Evolutionary conservation across 352 stramenopile species (phyloP), one percentile per base, ranked within the genome.

Genomic region (Globisporangium iwayamae): DNA sequence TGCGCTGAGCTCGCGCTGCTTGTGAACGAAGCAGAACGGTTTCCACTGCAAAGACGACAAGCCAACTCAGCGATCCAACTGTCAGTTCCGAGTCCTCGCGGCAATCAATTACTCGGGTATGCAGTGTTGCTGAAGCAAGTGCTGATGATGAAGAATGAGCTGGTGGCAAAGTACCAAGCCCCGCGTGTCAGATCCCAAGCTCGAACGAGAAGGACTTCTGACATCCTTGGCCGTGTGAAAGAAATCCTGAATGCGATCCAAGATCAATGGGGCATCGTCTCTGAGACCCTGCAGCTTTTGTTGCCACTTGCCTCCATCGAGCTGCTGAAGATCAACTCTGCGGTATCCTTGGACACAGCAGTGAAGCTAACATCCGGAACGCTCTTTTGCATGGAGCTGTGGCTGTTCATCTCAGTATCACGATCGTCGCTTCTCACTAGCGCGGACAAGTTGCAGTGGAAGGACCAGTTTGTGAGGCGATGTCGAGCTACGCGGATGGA

Each of bases 331-430:
- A 46, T 46, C 7, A 62, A 22, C 28, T 20, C 10, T 1, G 22
- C 11, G 14, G 18, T 13, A 8, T n/a, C 48, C 9, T 28, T 54
- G 38, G 28, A 18, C 8, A 45, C 39, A 2, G 11, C 30, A 30
- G 14, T 52, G 32, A 57, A 45, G 53, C 13, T 56, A 13, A 68
- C 63, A 39, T 60, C 55, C 10, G 63, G 63, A 14, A 3, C 34
- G 10, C 41, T 64, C n/a, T 50, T 63, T 9, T 63, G 63, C n/a
- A 25, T 64, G 25, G 63, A 68, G 28, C 14, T 68, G 54, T 68
- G 63, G 63, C 38, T 68, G 18, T 63, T 63, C 7, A 38, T 46
- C 6, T 7, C 30, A 13, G 8, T 63, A 2, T 58, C 28, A 18
- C 47, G 20, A n/a, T 58, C 56, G 0, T 22, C 43, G 28, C 43